Percentiles rank a stretch among this genome's conserved stretches.
Conservation (phyloP, 768 basidiomycete species). For the Lepiota brunneoincarnata region DNA sequence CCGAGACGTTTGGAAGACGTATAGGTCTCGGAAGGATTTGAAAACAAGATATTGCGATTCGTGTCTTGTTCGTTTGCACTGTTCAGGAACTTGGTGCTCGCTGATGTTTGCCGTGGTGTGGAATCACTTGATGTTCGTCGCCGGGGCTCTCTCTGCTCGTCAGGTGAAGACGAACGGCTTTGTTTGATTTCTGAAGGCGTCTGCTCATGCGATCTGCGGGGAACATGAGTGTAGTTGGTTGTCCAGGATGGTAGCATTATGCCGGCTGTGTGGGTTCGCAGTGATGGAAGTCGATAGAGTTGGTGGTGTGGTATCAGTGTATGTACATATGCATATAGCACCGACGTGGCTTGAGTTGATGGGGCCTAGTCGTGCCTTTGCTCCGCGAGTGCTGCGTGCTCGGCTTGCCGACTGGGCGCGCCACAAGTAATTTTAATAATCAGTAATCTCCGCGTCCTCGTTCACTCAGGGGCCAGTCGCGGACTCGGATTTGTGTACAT, state of each 20-base stretch:
- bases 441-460: too few relatives aligned
- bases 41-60: slow-evolving; percentile 25
- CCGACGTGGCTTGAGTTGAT: too few relatives aligned
- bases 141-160: slow-evolving; percentile 30
- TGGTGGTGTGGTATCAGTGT: background rate
- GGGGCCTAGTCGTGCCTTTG: background rate
- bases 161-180: slow-evolving; percentile 32
- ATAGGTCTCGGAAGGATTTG: slow-evolving; percentile 24
- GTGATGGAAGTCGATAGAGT: background rate
- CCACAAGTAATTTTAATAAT: too few relatives aligned
- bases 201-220: slow-evolving; percentile 40
- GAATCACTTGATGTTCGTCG: slow-evolving; percentile 48
- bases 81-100: slow-evolving; percentile 34
- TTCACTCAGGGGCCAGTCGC: too few relatives aligned
- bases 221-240: slow-evolving; percentile 30
- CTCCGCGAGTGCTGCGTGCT: too few relatives aligned
- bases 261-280: background rate
- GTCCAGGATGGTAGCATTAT: slow-evolving; percentile 18
- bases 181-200: slow-evolving; percentile 24
- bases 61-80: slow-evolving; percentile 29
- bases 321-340: too few relatives aligned
- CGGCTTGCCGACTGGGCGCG: too few relatives aligned
- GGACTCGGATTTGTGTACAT: too few relatives aligned
- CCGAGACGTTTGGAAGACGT: slow-evolving; percentile 37
- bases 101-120: slow-evolving; percentile 44